Base-by-base conservation (phyloP, 2,329 filamentous ascomycete species). In the Aureobasidium melanogenum region DNA sequence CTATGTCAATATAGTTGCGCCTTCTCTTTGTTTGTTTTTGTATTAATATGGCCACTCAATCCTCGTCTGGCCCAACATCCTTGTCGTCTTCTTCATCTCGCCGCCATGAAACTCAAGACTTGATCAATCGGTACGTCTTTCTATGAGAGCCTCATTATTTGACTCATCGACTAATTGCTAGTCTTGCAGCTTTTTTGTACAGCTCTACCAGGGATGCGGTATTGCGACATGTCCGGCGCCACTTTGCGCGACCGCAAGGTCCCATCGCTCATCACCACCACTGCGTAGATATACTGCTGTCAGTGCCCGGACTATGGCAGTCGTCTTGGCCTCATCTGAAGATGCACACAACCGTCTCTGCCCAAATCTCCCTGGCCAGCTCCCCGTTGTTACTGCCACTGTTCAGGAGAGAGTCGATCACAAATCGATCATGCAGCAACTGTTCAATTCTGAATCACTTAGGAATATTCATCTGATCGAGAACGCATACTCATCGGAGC, bases 151-250 rank as follows among this genome's bases (percentile, higher is more conserved):
- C 26, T 17, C 14, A 7, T 30, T 34, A 44, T 14, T 22, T 34
- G 17, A 22, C 10, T 24, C 10, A 6, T 8, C 24, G 8, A 28
- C 41, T 57, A 34, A 57, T 22, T 3, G 1, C 8, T 15, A 14
- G n/a, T 48, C n/a, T 39, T 38, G 19, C 39, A 91, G 88, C 67
- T 92, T 88, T 69, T 85, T 91, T 60, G 76, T 82, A 30, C 91
- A 96, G 73, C 82, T 96, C 6, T 83, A 89, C 54, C 81, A 88
- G 65, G 91, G 91, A 64, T 96, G 91, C 70, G 82, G 84, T 59
- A 81, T 82, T 64, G 75, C 78, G 43, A 77, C 79, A 41, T 96
- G 91, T 73, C 78, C 76, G 24, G 91, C 85, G 1, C 74, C 88
- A 10, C 89, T 88, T 17, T 96, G 91, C 76, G 87, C 90, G 69